A percentile compares a stretch with the other conserved stretches of the same genome.
Evolutionary conservation across 257 asterid species (phyloP).

Genomic region (Gentiana macrophylla): DNA sequence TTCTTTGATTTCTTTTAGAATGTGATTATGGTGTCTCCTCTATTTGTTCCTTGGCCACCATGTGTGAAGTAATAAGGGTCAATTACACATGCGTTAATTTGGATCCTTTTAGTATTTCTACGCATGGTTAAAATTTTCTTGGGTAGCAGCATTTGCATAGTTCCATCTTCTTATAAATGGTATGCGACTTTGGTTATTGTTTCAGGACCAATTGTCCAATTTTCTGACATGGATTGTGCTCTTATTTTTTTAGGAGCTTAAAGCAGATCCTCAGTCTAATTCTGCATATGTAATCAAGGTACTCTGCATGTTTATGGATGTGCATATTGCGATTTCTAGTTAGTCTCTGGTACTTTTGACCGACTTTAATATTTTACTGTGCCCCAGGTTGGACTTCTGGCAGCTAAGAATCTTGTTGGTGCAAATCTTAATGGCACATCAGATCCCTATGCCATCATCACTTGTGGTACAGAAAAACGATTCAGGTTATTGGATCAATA

Average conservation of each 20-base stretch:
- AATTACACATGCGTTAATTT: too few relatives aligned
- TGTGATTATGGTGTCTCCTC: too few relatives aligned
- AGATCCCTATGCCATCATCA: slow-evolving; percentile 87
- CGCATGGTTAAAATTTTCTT: not conserved
- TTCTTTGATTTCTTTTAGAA: too few relatives aligned
- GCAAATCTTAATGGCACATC: slow-evolving; percentile 82
- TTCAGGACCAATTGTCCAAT: slow-evolving; percentile 39
- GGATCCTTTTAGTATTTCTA: too few relatives aligned
- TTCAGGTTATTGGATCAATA: slow-evolving; percentile 57
- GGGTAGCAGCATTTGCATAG: not conserved
- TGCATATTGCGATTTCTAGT: not conserved
- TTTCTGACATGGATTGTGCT: slow-evolving; percentile 81
- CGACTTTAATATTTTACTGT: not conserved
- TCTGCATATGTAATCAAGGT: slow-evolving; percentile 72
- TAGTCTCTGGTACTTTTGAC: not conserved
- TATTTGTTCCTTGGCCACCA: too few relatives aligned
- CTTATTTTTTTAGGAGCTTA: slow-evolving; percentile 67
- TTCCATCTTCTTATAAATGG: not conserved
- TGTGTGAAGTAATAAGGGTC: too few relatives aligned
- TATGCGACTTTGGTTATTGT: slow-evolving; percentile 14
- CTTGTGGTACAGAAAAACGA: slow-evolving; percentile 75
- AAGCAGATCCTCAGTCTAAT: slow-evolving; percentile 35
- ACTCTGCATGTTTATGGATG: not conserved
- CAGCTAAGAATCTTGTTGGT: slow-evolving; percentile 85
- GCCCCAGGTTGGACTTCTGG: slow-evolving; percentile 80